A percentile compares a stretch with the other conserved stretches of the same genome.
These are phyloP conservation scores for Pistacia integerrima DNA, from an alignment of 345 rosid genomes.

Conservation along the genomic window DNA sequence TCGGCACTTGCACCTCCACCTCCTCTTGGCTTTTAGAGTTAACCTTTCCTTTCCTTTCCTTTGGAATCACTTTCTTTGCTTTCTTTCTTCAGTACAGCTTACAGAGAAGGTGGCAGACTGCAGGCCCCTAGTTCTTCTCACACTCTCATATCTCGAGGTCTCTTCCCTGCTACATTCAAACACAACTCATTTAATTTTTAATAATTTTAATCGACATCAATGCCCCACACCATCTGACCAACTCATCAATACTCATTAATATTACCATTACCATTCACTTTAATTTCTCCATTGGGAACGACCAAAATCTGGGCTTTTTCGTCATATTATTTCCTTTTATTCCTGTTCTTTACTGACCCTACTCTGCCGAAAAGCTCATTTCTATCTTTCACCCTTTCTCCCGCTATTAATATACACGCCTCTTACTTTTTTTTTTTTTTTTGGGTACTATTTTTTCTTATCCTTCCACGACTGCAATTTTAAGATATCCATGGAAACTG, in stretches of 20 bases:
- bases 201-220: slow-evolving; percentile 8
- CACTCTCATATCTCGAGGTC: slow-evolving; percentile 6
- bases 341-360: neutral
- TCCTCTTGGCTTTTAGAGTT: slow-evolving; percentile 11
- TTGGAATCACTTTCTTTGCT: neutral
- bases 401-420: neutral
- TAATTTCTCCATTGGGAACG: slow-evolving; percentile 25
- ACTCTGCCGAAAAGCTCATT: slow-evolving; percentile 20
- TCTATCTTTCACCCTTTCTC: slow-evolving; percentile 11
- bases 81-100: neutral
- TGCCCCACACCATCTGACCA: slow-evolving; percentile 18
- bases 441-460: no score
- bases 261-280: neutral
- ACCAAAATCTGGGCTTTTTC: slow-evolving; percentile 23
- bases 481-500: neutral
- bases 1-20: slow-evolving; percentile 27
- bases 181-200: no score
- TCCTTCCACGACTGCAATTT: no score
- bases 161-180: no score
- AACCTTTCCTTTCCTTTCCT: neutral
- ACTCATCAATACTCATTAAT: slow-evolving; percentile 1
- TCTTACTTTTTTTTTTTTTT: no score
- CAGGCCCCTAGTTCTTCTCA: slow-evolving; percentile 19
- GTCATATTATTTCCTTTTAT: slow-evolving; percentile 23
- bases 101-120: slow-evolving; percentile 12